Base-by-base conservation (phyloP, 495 filamentous ascomycete genomes). In the Xylaria telfairii region DNA sequence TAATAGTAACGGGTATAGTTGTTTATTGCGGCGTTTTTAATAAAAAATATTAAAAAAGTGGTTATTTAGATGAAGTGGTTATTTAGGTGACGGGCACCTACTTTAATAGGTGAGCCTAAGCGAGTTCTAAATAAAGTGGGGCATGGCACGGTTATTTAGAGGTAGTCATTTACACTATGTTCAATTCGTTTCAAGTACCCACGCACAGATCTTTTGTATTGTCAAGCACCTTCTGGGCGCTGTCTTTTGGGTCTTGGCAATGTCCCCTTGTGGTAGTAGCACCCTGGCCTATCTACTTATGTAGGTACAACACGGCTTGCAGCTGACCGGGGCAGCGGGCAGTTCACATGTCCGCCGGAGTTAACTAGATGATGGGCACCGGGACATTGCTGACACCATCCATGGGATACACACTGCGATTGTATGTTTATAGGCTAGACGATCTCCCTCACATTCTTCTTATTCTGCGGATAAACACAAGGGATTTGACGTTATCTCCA, bases 321-420 rank as follows among this genome's bases (percentile, higher is more conserved):
- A 68, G 65, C 53, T 47, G 65, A 60, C 24, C 51, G 39, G 65
- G 65, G 51, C 54, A 32, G 53, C 53, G 65, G 53, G 53, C n/a
- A 32, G 54, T 53, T 46, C 65, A 59, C 41, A 54, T 57, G 54
- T 39, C 65, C 65, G 65, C 54, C 65, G 65, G 65, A 68, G 37
- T 57, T 68, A 68, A 68, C 34, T 39, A 26, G 9, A n/a, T 34
- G 5, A 46, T 37, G 34, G 34, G 28, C 10, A 41, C 37, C 44
- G 26, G 26, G 42, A 37, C 28, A 26, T 65, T n/a, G 37, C 64
- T 47, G 51, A 68, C 39, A 60, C 65, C 46, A 54, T 41, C 34
- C 30, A 17, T 13, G n/a, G 17, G 10, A 66, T 34, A 12, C 12
- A 46, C 37, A 65, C 44, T 24, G 39, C 44, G 3, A 49, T 7